A percentile compares a stretch with the other conserved stretches of the same genome.
phyloP scores from a whole-genome alignment of 257 asterid species.

The Ilex asprella region DNA sequence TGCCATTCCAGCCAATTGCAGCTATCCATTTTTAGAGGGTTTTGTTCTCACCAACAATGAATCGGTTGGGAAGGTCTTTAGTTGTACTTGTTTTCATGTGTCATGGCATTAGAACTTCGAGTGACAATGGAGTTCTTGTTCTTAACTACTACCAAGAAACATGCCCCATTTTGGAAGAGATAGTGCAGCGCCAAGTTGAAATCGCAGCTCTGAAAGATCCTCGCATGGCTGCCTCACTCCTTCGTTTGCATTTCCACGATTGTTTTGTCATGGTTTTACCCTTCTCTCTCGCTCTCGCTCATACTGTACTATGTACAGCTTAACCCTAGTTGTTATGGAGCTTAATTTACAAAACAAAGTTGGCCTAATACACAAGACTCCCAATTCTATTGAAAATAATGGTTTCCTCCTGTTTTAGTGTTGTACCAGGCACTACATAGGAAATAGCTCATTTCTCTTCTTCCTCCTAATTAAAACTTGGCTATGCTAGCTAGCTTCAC shows the following conservation, averaged over 20 bases:
- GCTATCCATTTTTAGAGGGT: not conserved
- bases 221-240: slow-evolving; percentile 32
- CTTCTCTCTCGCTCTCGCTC: too few relatives aligned
- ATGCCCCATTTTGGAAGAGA: slow-evolving; percentile 19
- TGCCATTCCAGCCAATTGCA: not conserved
- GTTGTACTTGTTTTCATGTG: not conserved
- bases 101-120: slow-evolving; percentile 2
- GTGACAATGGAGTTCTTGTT: slow-evolving; percentile 9
- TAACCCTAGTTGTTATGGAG: too few relatives aligned
- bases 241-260: slow-evolving; percentile 30
- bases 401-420: too few relatives aligned
- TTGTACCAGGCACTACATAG: too few relatives aligned
- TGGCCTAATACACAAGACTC: too few relatives aligned
- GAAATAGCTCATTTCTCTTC: too few relatives aligned
- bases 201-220: slow-evolving; percentile 24
- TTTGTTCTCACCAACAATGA: slow-evolving; percentile 4
- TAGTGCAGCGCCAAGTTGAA: slow-evolving; percentile 21
- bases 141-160: slow-evolving; percentile 15
- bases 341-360: too few relatives aligned
- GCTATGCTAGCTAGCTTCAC: too few relatives aligned
- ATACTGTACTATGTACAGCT: too few relatives aligned
- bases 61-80: not conserved
- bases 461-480: too few relatives aligned
- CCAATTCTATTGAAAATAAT: too few relatives aligned
- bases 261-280: slow-evolving; percentile 24